Percentiles rank a stretch among this genome's conserved stretches.
Evolutionary conservation across 2,329 filamentous ascomycete species (phyloP).

Genomic region (Coniochaeta ligniaria): DNA sequence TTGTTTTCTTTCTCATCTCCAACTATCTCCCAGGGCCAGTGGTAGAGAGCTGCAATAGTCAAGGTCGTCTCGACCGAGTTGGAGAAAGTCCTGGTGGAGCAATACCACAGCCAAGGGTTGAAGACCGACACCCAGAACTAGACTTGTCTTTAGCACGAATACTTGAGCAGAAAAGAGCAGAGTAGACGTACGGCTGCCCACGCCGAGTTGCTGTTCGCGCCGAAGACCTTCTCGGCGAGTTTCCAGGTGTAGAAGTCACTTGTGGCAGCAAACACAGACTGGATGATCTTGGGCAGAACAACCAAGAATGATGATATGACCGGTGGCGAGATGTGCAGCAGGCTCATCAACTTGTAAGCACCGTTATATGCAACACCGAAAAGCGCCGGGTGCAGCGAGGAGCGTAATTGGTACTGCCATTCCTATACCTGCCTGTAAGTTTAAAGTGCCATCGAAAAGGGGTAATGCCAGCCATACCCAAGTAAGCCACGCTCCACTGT

Average conservation of each 20-base stretch:
- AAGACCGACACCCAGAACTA: conserved; percentile 64
- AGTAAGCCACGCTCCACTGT: conserved; percentile 83
- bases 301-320: conserved; percentile 61
- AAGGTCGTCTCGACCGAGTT: conserved; percentile 90
- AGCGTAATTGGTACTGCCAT: conserved; percentile 83
- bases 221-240: conserved; percentile 68
- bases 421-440: conserved; percentile 52
- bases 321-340: conserved; percentile 45
- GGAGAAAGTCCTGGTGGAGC: conserved; percentile 85
- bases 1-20: conserved; percentile 29
- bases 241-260: conserved; percentile 87
- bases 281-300: conserved; percentile 64
- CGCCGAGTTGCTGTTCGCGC: conserved; percentile 52
- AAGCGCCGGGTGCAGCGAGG: conserved; percentile 82
- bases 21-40: conserved; percentile 80
- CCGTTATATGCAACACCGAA: conserved; percentile 71
- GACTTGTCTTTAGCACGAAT: neutral
- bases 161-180: no score
- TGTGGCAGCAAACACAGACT: conserved; percentile 69
- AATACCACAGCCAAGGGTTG: conserved; percentile 96
- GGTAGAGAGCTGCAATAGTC: conserved; percentile 69
- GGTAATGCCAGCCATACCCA: conserved; percentile 57
- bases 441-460: neutral
- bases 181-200: conserved; percentile 59
- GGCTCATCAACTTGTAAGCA: conserved; percentile 46